Evolutionary conservation across 306 rosid species (phyloP), one percentile per base, ranked within the genome.

Genomic region (Citrullus mucosospermus): DNA sequence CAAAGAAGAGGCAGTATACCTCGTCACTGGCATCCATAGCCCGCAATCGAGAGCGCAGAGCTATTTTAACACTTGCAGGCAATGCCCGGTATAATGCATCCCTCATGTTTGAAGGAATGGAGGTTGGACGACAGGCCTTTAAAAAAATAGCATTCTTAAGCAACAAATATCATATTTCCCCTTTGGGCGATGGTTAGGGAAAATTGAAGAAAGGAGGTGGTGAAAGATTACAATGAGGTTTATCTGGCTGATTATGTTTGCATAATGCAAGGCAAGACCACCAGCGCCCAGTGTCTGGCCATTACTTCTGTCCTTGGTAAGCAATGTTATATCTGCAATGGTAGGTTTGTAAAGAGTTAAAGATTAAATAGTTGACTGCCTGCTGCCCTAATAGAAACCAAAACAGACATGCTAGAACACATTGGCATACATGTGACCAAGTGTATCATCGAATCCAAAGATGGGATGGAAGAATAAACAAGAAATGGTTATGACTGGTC

Each of bases 221-320:
- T 36, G 46, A 12, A 30, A 82, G 78, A 92, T 89, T 87, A 96
- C 99, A 83, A 93, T 91, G 80, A 80, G 82, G 82, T 86, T 91
- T 81, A 93, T 91, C 84, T 91, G 99, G 81, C 84, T 91, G 80
- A 90, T 88, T 74, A 96, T 78, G 83, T 90, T 90, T 50, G 98
- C 97, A 85, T 96, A 96, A 83, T 96, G 99, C 62, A 96, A 90
- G 28, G 99, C 94, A 81, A 96, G 98, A 81, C 98, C 97, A 75
- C 90, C 90, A 75, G 83, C 84, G 4, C 99, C 99, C 60, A 96
- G 87, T 79, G 91, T 90, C 81, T 88, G 87, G 80, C 88, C 83
- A 78, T 61, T 85, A 51, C 78, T 69, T 78, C 78, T 20, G 78
- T 87, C 83, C 58, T 69, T 65, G 6, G 77, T 56, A 48, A 54